Base-by-base conservation (phyloP, 306 rosid genomes). In the Pterocarpus santalinus region DNA sequence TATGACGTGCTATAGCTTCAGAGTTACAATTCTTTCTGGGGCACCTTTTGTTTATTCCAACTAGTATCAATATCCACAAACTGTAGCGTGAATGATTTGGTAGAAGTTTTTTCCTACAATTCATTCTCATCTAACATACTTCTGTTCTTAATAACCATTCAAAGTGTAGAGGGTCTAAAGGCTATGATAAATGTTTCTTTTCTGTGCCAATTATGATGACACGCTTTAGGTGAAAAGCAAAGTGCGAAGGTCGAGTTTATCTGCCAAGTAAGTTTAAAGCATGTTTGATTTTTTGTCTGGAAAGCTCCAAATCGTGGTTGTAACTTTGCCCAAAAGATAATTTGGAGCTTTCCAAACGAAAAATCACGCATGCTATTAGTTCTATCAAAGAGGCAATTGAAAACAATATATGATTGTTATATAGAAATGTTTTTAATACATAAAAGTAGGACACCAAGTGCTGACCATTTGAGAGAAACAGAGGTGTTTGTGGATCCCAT, bases 1-100 rank as follows among this genome's bases (percentile, higher is more conserved):
- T 9, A 15, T 80, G 66, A 35, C 63, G 83, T 46, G 79, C 83
- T 5, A 1, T 69, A 66, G 14, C 17, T 44, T 60, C 85, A 69
- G 72, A 64, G 49, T 56, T 57, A 47, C 62, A 57, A 41, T 49
- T 56, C 7, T 64, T 57, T 74, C 1, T 34, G 62, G 22, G 49
- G 35, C 39, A 72, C 57, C 32, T 65, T 58, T 15, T 81, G 49
- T 77, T 71, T 61, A 35, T 44, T 56, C 49, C 2, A 64, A 3
- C 30, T 8, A n/a, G 15, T 13, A 60, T 71, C 32, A 72, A 46
- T 28, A 65, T 60, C 76, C 43, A 63, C 11, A 2, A 44, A 66
- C 67, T 46, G 32, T 6, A 33, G 3, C 11, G 5, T 12, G 6
- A 53, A 13, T 61, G 64, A 60, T 51, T 33, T 58, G 6, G 11